Evolutionary conservation across 768 basidiomycete species (phyloP).

Genomic region (Kwoniella sp.): DNA sequence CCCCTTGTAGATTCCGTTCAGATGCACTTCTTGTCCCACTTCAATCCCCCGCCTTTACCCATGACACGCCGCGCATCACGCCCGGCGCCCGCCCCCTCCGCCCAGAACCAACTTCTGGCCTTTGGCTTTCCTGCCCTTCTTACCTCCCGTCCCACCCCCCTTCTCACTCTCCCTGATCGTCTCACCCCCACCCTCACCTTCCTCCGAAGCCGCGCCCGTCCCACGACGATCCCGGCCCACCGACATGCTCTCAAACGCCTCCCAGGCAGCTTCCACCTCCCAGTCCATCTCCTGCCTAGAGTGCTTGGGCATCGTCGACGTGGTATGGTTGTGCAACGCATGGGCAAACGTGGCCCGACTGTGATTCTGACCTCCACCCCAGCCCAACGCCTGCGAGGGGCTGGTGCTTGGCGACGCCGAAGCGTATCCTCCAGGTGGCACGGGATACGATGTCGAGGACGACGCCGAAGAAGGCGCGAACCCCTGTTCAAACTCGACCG

Average conservation of each 20-base stretch:
- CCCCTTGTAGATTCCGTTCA: too few species aligned
- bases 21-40: too few species aligned
- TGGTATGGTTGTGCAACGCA: constrained; percentile 20
- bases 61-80: too few species aligned
- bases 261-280: constrained; percentile 42
- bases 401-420: constrained; percentile 9
- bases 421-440: constrained; percentile 2
- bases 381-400: not conserved
- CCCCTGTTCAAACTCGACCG: constrained; percentile 17
- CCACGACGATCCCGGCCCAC: constrained; percentile 1
- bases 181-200: constrained; percentile 1
- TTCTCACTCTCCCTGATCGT: constrained; percentile 22
- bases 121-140: constrained; percentile 19
- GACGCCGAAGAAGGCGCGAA: constrained; percentile 14
- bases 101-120: constrained; percentile 16
- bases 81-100: constrained; percentile 18
- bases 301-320: constrained; percentile 11
- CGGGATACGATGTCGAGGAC: constrained; percentile 12
- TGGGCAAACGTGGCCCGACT: constrained; percentile 22
- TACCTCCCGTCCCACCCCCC: constrained; percentile 16
- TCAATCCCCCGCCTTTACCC: too few species aligned
- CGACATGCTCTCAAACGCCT: constrained; percentile 30
- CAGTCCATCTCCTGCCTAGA: constrained; percentile 22
- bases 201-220: not conserved
- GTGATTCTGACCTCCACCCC: constrained; percentile 10